Evolutionary conservation across 805 yeast species (phyloP).

Genomic region (Diddensiella caesifluorescens): DNA sequence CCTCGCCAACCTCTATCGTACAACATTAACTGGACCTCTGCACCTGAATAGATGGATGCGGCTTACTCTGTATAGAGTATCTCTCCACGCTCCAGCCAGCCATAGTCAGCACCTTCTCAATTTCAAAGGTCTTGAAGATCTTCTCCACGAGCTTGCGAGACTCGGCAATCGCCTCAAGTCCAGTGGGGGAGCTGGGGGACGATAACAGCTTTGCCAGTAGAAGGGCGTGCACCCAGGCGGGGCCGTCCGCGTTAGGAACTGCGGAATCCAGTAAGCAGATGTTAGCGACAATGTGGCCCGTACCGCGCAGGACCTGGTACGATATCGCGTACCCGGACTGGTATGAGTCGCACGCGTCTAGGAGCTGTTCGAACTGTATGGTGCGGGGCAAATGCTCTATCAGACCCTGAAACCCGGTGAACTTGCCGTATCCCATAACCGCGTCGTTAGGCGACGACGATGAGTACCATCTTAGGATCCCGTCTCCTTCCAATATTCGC

Average conservation of each 20-base stretch:
- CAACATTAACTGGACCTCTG: no score
- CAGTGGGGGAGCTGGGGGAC: conserved; percentile 1
- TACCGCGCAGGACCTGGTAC: conserved; percentile 12
- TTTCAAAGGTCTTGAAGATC: conserved; percentile 18
- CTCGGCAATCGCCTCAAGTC: conserved; percentile 12
- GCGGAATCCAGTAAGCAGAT: conserved; percentile 21
- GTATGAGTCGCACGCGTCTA: conserved; percentile 13
- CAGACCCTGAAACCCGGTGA: conserved; percentile 24
- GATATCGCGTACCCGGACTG: conserved; percentile 22
- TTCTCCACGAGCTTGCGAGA: conserved; percentile 11
- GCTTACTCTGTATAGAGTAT: conserved; percentile 19
- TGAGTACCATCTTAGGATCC: conserved; percentile 27
- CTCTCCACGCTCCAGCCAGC: conserved; percentile 25
- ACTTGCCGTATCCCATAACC: conserved; percentile 26
- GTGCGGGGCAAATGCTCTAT: conserved; percentile 14
- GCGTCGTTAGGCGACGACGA: conserved; percentile 12
- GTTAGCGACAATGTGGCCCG: conserved; percentile 17
- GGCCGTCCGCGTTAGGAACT: conserved; percentile 6
- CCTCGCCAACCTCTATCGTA: no score
- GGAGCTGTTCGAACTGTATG: conserved; percentile 8
- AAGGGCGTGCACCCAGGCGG: conserved; percentile 31
- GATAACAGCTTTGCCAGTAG: conserved; percentile 15
- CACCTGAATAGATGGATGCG: conserved; percentile 15
- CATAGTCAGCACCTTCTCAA: conserved; percentile 14
- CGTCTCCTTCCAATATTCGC: conserved; percentile 29